Percentiles rank a stretch among this genome's conserved stretches.
These are phyloP conservation scores for Hansenula sp. DNA, from an alignment of 1,139 yeast genomes.

Conservation along the genomic window DNA sequence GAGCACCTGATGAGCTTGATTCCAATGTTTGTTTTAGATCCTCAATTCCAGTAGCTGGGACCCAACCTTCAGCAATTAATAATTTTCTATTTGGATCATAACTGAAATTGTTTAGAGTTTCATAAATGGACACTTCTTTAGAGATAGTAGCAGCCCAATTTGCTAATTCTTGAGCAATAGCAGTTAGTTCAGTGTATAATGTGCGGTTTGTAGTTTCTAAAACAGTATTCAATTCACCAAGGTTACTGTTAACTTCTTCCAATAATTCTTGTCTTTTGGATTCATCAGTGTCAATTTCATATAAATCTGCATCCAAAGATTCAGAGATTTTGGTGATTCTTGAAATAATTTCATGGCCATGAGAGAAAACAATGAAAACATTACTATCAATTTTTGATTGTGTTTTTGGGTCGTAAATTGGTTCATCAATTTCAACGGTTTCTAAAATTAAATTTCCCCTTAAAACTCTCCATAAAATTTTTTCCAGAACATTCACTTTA, in stretches of 20 bases:
- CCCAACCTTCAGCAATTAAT: conserved; percentile 98
- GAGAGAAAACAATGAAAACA: conserved; percentile 82
- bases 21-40: conserved; percentile 44
- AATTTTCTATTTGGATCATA: conserved; percentile 84
- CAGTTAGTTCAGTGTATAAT: conserved; percentile 68
- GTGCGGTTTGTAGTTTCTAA: conserved; percentile 68
- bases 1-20: conserved; percentile 54
- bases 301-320: conserved; percentile 78
- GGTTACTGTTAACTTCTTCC: conserved; percentile 50
- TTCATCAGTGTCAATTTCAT: conserved; percentile 60
- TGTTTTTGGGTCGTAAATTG: conserved; percentile 46
- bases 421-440: conserved; percentile 62
- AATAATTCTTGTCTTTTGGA: conserved; percentile 56
- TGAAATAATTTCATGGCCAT: conserved; percentile 68
- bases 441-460: conserved; percentile 86
- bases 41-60: conserved; percentile 56
- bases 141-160: conserved; percentile 63
- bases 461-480: conserved; percentile 87
- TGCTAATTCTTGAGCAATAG: conserved; percentile 69
- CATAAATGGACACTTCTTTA: conserved; percentile 73
- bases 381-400: conserved; percentile 55
- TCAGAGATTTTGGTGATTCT: conserved; percentile 75
- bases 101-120: conserved; percentile 74
- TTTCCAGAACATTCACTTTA: conserved; percentile 69
- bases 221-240: conserved; percentile 65